Evolutionary conservation across 208 protist genomes (phyloP).

Genomic region (Porcisia deanei): DNA sequence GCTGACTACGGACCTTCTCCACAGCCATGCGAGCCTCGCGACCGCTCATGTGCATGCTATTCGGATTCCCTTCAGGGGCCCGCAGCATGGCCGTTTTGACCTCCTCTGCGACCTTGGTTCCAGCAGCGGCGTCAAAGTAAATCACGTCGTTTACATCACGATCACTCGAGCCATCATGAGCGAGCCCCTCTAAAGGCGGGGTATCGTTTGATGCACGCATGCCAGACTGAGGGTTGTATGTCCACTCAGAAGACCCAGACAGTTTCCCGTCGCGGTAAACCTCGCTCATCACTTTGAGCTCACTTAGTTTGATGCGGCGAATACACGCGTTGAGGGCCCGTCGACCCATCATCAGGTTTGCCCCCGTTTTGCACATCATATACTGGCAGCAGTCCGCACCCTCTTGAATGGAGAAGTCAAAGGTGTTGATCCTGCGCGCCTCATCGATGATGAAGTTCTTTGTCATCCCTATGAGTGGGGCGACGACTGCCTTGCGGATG

Average conservation of each 20-base stretch:
- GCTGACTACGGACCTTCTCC: slow-evolving; percentile 60
- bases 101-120: slow-evolving; percentile 50
- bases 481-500: slow-evolving; percentile 59
- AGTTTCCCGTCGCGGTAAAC: slow-evolving; percentile 57
- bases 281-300: slow-evolving; percentile 66
- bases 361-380: slow-evolving; percentile 86
- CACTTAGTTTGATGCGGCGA: slow-evolving; percentile 46
- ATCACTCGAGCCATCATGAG: slow-evolving; percentile 7
- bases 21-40: slow-evolving; percentile 73
- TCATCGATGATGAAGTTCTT: slow-evolving; percentile 79
- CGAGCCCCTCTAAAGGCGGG: slow-evolving; percentile 4
- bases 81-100: slow-evolving; percentile 56
- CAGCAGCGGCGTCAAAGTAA: slow-evolving; percentile 81
- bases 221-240: slow-evolving; percentile 41
- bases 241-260: slow-evolving; percentile 37
- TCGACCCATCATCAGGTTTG: slow-evolving; percentile 75
- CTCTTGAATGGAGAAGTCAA: slow-evolving; percentile 72
- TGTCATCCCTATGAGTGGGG: slow-evolving; percentile 64
- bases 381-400: slow-evolving; percentile 90
- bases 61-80: slow-evolving; percentile 75
- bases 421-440: slow-evolving; percentile 69
- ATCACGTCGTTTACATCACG: slow-evolving; percentile 29
- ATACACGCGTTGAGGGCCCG: slow-evolving; percentile 55
- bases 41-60: slow-evolving; percentile 78
- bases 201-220: slow-evolving; percentile 29